phyloP scores from a whole-genome alignment of 2,329 filamentous ascomycete species.

The Sporothrix pseudoabietina region DNA sequence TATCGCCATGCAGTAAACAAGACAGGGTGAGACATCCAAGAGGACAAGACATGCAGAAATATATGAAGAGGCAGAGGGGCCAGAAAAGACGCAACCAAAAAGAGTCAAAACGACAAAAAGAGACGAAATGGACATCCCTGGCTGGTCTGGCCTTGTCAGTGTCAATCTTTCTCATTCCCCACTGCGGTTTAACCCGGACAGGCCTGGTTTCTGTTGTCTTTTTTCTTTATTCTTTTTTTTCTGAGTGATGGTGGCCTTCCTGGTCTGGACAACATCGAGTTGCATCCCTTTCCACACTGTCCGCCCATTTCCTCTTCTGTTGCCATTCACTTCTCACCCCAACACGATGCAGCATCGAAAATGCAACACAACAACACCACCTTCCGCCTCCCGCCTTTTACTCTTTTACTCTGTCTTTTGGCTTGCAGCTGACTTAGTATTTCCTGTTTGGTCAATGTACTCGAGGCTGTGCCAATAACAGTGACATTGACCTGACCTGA shows the following conservation, averaged over 20 bases:
- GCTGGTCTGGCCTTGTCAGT: background rate
- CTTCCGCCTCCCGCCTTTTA: background rate
- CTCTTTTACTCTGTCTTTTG: background rate
- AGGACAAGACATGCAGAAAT: background rate
- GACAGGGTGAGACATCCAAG: background rate
- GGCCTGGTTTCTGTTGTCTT: background rate
- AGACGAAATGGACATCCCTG: background rate
- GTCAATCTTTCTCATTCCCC: background rate
- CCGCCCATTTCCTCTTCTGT: background rate
- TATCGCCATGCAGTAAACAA: background rate
- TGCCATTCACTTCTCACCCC: background rate
- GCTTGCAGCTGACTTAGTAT: background rate
- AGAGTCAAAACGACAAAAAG: background rate
- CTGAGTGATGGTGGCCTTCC: too few relatives aligned
- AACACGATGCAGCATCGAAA: background rate
- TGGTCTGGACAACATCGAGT: conserved; percentile 8
- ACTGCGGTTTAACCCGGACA: conserved; percentile 1
- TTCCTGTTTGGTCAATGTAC: background rate
- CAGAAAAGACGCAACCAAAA: background rate
- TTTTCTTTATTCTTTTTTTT: too few relatives aligned
- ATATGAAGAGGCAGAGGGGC: background rate
- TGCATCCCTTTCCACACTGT: background rate
- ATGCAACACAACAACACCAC: conserved; percentile 1
- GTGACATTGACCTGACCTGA: background rate
- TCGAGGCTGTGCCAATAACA: background rate